A percentile compares a stretch with the other conserved stretches of the same genome.
These are phyloP conservation scores for Fragilaria crotonensis DNA, from an alignment of 108 stramenopile genomes.

Conservation along the genomic window DNA sequence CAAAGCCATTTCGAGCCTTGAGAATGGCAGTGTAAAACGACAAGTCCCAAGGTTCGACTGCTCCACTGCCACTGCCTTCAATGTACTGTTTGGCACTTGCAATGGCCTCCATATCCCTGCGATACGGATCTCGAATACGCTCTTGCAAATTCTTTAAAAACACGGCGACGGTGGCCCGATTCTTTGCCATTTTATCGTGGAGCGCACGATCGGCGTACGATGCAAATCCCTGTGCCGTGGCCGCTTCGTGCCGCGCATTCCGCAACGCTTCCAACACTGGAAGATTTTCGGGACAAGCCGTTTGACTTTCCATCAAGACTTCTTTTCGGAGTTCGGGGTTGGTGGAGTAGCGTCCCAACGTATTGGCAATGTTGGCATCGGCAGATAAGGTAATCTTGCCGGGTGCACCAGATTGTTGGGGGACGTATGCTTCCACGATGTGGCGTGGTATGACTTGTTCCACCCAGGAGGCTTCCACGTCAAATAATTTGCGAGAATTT, in stretches of 20 bases:
- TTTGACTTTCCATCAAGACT: slow-evolving; percentile 60
- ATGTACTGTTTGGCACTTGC: slow-evolving; percentile 43
- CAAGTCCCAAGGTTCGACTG: slow-evolving; percentile 84
- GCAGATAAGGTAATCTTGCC: slow-evolving; percentile 29
- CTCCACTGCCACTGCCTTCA: slow-evolving; percentile 29
- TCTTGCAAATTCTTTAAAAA: slow-evolving; percentile 50
- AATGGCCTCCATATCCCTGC: slow-evolving; percentile 54
- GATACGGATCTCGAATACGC: slow-evolving; percentile 22
- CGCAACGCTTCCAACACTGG: slow-evolving; percentile 63
- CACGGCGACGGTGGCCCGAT: slow-evolving; percentile 29
- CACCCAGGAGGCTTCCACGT: slow-evolving; percentile 27
- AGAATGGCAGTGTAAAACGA: slow-evolving; percentile 60
- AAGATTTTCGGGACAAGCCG: slow-evolving; percentile 65
- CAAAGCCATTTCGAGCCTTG: slow-evolving; percentile 53
- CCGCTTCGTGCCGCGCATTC: slow-evolving; percentile 52
- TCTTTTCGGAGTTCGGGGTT: slow-evolving; percentile 54
- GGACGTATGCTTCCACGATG: slow-evolving; percentile 32
- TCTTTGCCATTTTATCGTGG: slow-evolving; percentile 69
- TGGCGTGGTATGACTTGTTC: slow-evolving; percentile 49
- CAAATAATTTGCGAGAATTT: slow-evolving; percentile 46
- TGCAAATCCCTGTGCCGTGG: slow-evolving; percentile 54
- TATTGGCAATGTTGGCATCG: slow-evolving; percentile 57
- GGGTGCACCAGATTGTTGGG: slow-evolving; percentile 3
- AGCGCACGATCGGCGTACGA: slow-evolving; percentile 68
- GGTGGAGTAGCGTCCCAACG: slow-evolving; percentile 52